Percentiles rank a stretch among this genome's conserved stretches.
Evolutionary conservation across 352 stramenopile genomes (phyloP).

Genomic region (Globisporangium nunn): DNA sequence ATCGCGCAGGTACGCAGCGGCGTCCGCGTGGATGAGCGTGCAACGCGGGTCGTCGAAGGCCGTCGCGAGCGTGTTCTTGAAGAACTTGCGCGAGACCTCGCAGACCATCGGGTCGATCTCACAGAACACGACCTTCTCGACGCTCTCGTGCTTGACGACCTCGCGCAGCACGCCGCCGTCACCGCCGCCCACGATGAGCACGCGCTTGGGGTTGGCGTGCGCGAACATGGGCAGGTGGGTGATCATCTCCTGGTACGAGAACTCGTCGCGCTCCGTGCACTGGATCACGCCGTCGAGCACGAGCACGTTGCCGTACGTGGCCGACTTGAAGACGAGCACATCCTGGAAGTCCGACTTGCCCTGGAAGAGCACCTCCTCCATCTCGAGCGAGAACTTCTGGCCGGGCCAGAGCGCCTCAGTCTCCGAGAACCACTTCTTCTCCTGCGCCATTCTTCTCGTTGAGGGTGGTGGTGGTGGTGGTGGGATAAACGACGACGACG

Average conservation of each 20-base stretch:
- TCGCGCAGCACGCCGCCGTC: conserved; percentile 97
- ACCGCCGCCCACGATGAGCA: conserved; percentile 97
- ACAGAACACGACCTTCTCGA: conserved; percentile 97
- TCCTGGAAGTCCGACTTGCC: conserved; percentile 97
- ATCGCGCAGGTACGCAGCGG: conserved; percentile 82
- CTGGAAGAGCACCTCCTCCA: conserved; percentile 93
- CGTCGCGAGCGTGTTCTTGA: conserved; percentile 84
- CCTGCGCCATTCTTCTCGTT: conserved; percentile 30
- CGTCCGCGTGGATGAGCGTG: conserved; percentile 91
- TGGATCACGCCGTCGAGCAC: conserved; percentile 99
- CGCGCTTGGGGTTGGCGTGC: conserved; percentile 92
- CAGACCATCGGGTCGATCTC: conserved; percentile 99
- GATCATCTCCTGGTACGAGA: conserved; percentile 99
- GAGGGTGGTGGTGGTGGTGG: neutral
- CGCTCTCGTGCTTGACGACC: conserved; percentile 89
- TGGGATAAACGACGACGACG: conserved; percentile 1
- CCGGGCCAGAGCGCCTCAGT: conserved; percentile 93
- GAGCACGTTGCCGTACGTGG: conserved; percentile 96
- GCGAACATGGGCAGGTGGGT: conserved; percentile 96
- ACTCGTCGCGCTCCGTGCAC: conserved; percentile 97
- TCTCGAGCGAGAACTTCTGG: conserved; percentile 89
- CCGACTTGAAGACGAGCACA: conserved; percentile 98
- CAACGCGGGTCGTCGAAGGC: conserved; percentile 95
- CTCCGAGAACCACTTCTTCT: conserved; percentile 93
- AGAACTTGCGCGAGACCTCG: conserved; percentile 92